phyloP scores from a whole-genome alignment of 2,329 filamentous ascomycete species.

The Nemania sp. region DNA sequence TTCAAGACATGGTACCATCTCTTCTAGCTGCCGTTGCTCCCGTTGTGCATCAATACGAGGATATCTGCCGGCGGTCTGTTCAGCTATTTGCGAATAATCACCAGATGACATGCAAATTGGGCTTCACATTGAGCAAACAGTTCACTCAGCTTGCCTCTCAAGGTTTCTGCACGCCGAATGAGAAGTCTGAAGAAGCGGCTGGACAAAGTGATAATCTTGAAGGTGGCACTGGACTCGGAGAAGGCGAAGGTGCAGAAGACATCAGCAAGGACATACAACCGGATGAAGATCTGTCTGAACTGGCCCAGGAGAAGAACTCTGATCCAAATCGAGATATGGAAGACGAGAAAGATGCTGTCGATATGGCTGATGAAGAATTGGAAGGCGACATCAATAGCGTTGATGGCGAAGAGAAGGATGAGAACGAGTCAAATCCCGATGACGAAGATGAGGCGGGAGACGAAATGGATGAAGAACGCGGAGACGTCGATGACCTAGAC shows the following conservation, averaged over 20 bases:
- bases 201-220: slow-evolving; percentile 80
- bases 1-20: slow-evolving; percentile 54
- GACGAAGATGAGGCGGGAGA: slow-evolving; percentile 67
- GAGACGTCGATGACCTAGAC: slow-evolving; percentile 88
- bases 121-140: slow-evolving; percentile 72
- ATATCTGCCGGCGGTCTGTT: slow-evolving; percentile 62
- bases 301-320: slow-evolving; percentile 81
- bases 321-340: slow-evolving; percentile 69
- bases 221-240: slow-evolving; percentile 88
- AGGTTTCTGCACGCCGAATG: slow-evolving; percentile 89
- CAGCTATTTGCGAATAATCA: slow-evolving; percentile 66
- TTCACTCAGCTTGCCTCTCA: slow-evolving; percentile 80
- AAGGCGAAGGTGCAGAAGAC: slow-evolving; percentile 93
- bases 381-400: slow-evolving; percentile 77
- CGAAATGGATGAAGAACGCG: slow-evolving; percentile 86
- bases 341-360: slow-evolving; percentile 82
- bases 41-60: slow-evolving; percentile 73
- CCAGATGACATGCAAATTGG: slow-evolving; percentile 70
- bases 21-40: slow-evolving; percentile 67
- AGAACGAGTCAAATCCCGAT: slow-evolving; percentile 62
- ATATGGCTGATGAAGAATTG: slow-evolving; percentile 89
- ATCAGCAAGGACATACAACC: slow-evolving; percentile 96
- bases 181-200: slow-evolving; percentile 72
- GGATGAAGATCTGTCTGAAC: slow-evolving; percentile 88
- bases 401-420: slow-evolving; percentile 64